Conservation (phyloP, 148 eudicot species). For the Cornus suecica region DNA sequence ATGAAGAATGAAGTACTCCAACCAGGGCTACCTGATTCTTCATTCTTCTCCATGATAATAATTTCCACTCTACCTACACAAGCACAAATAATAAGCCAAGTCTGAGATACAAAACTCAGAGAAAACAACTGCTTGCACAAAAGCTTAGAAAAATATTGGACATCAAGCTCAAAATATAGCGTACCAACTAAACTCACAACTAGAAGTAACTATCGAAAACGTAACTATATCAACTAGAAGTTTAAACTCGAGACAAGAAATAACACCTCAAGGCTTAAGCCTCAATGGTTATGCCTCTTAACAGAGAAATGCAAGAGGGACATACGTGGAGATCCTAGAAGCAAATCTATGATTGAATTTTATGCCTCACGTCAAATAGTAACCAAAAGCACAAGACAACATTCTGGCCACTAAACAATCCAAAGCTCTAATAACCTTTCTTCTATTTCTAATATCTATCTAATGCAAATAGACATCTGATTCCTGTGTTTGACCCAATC, state of each 20-base stretch:
- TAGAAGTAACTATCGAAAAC: not conserved
- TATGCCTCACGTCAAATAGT: not conserved
- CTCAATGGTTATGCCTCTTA: not conserved
- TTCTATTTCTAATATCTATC: not conserved
- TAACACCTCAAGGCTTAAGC: not conserved
- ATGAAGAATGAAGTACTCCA: constrained; percentile 71
- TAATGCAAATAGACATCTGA: not conserved
- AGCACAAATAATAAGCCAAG: not conserved
- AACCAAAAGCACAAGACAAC: not conserved
- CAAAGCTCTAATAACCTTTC: not conserved
- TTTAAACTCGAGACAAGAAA: not conserved
- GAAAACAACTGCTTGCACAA: not conserved
- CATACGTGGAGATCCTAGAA: not conserved
- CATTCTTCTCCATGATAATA: constrained; percentile 53
- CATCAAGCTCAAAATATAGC: not conserved
- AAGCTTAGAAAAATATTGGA: not conserved
- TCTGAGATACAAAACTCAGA: not conserved
- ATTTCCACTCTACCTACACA: constrained; percentile 30
- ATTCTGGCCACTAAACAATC: not conserved
- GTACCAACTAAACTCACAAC: not conserved
- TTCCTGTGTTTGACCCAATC: not conserved
- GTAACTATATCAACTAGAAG: not conserved
- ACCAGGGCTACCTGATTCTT: constrained; percentile 64
- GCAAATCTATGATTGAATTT: not conserved
- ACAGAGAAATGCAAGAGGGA: not conserved